phyloP scores from a whole-genome alignment of 2,329 filamentous ascomycete species.

The Penicillium brasilianum region DNA sequence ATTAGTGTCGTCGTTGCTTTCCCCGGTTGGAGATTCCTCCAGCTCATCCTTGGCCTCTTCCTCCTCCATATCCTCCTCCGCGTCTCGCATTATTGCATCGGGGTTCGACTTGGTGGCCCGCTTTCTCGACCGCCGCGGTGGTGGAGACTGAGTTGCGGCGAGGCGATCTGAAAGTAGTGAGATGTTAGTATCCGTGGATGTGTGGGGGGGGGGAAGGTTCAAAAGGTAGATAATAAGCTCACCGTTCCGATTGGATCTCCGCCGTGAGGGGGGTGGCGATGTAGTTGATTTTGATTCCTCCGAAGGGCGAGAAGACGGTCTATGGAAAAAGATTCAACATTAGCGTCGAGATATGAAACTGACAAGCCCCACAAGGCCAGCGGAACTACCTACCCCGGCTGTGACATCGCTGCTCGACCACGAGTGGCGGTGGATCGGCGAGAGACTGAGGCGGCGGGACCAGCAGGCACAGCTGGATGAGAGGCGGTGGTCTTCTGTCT shows the following conservation, averaged over 20 bases:
- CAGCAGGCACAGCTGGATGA: conserved; percentile 44
- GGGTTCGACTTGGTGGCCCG: conserved; percentile 60
- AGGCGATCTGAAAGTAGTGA: conserved; percentile 37
- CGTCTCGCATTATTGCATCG: conserved; percentile 74
- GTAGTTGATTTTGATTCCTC: conserved; percentile 62
- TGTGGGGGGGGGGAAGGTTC: neutral
- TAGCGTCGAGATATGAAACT: neutral
- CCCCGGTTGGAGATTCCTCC: conserved; percentile 64
- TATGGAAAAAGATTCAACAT: conserved; percentile 38
- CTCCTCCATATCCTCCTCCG: conserved; percentile 59
- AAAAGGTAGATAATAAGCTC: conserved; percentile 51
- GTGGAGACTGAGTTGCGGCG: conserved; percentile 40
- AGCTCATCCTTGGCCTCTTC: conserved; percentile 54
- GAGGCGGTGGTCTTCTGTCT: conserved; percentile 68
- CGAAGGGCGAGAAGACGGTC: conserved; percentile 67
- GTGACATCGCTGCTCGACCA: conserved; percentile 48
- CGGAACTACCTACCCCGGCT: conserved; percentile 45
- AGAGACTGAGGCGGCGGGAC: conserved; percentile 47
- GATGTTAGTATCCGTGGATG: conserved; percentile 11
- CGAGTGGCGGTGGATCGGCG: conserved; percentile 45
- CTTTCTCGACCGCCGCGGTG: conserved; percentile 59
- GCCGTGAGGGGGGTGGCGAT: conserved; percentile 68
- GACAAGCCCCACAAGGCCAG: neutral
- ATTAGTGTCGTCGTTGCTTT: conserved; percentile 68
- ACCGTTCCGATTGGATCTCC: conserved; percentile 75